Evolutionary conservation across 768 basidiomycete species (phyloP), one percentile per base, ranked within the genome.

Genomic region (Hydnum rufescens): DNA sequence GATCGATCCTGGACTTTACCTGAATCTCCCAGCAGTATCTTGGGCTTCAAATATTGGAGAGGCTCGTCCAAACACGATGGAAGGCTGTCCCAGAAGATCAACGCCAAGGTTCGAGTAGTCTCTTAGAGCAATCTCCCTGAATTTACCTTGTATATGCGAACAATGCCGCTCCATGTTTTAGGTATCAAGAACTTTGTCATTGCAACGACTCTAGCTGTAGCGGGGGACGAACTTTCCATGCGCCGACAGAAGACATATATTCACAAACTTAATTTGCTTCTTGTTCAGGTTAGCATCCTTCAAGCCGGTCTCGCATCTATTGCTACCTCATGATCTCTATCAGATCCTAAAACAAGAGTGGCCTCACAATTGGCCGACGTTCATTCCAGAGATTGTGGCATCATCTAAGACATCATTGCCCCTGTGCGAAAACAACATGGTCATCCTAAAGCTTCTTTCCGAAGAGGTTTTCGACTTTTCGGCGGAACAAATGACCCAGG

Each of bases 351-450:
- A 97, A 68, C 95, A 97, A 71, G 95, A 96, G 65, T 99, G 95
- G 95, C 93, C 93, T 25, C 87, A 95, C 64, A 90, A 95, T 62
- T 99, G 95, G 95, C 92, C 93, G 30, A 85, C 76, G 22, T 97
- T 96, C 71, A 95, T 96, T 60, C 79, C 85, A 6, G 92, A 97
- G 66, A 84, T 97, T 44, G 90, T 97, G 54, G 82, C 90, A 59
- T 95, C 93, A 4, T 97, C 93, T 42, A 93, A 93, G 66, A 88
- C 87, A 42, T 96, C 90, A 63, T 76, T 96, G 36, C 80, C 86
- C 2, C 75, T 97, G 29, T 97, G 95, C 74, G 95, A 99, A 70
- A 99, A 99, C 74, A 99, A 99, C 70, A 99, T 99, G 95, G 76
- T 89, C 65, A 97, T 99, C 64, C 74, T 97, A 59, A 86, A 87